Conservation (phyloP, 179 eudicot genomes). For the Vitellaria paradoxa region DNA sequence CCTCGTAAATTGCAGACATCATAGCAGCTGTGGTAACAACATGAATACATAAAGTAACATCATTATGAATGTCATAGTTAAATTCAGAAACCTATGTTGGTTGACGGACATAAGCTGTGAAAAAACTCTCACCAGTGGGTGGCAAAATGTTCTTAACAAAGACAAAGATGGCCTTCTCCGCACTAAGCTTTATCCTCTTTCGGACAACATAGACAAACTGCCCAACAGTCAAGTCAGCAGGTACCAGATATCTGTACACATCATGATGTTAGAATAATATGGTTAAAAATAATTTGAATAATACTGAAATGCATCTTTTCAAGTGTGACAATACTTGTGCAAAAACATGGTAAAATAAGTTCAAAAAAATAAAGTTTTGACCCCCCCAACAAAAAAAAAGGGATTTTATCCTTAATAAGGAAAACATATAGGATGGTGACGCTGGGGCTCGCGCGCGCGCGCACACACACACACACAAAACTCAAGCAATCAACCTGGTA, state of each 20-base stretch:
- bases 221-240: constrained; percentile 57
- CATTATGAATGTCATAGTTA: neutral
- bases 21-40: constrained; percentile 28
- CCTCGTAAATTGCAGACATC: constrained; percentile 64
- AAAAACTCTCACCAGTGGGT: constrained; percentile 39
- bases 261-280: neutral
- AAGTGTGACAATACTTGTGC: neutral
- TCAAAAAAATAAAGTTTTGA: neutral
- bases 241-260: constrained; percentile 47
- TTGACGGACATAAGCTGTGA: neutral
- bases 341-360: neutral
- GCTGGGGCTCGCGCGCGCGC: neutral
- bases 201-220: constrained; percentile 63
- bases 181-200: constrained; percentile 61
- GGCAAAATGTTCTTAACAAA: constrained; percentile 53
- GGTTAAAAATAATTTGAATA: neutral
- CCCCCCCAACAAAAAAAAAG: neutral
- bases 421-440: neutral
- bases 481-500: no score
- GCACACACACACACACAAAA: no score
- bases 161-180: constrained; percentile 59
- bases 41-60: neutral
- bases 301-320: neutral
- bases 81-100: neutral
- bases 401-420: neutral